Conservation (phyloP, 2,329 filamentous ascomycete species). For the Mycosphaerelloides madeirae region DNA sequence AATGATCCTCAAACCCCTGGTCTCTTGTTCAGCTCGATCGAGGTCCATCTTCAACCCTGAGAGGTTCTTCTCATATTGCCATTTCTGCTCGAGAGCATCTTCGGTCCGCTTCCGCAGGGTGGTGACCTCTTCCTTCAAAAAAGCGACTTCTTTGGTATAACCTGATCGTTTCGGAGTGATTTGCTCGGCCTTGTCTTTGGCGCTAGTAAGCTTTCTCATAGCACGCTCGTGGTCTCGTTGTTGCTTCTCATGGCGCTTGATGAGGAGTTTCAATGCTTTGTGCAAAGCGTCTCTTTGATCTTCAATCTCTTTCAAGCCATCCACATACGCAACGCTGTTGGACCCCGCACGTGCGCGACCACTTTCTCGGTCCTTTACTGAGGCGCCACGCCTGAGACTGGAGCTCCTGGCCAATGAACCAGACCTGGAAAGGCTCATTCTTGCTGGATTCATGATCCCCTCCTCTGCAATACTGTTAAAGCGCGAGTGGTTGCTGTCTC, state of each 20-base stretch:
- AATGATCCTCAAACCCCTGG: slow-evolving; percentile 71
- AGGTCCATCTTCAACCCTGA: slow-evolving; percentile 91
- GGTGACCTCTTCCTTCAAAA: slow-evolving; percentile 77
- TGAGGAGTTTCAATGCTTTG: slow-evolving; percentile 74
- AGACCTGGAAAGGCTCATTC: slow-evolving; percentile 42
- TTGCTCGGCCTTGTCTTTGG: slow-evolving; percentile 66
- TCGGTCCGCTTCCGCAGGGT: slow-evolving; percentile 80
- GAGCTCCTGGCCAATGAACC: slow-evolving; percentile 56
- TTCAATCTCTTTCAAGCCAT: slow-evolving; percentile 77
- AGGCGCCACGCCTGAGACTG: slow-evolving; percentile 32
- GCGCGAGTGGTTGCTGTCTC: slow-evolving; percentile 38
- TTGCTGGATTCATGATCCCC: slow-evolving; percentile 34
- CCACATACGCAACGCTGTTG: slow-evolving; percentile 25
- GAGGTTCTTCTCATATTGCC: slow-evolving; percentile 88
- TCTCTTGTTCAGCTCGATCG: slow-evolving; percentile 91
- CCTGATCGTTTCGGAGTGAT: slow-evolving; percentile 68
- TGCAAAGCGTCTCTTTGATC: slow-evolving; percentile 90
- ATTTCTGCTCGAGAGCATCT: slow-evolving; percentile 91
- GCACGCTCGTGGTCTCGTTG: slow-evolving; percentile 78
- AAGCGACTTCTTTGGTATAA: slow-evolving; percentile 78
- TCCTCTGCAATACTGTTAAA: slow-evolving; percentile 62
- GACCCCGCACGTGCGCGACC: slow-evolving; percentile 42
- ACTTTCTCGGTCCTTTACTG: slow-evolving; percentile 32
- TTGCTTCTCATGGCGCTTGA: slow-evolving; percentile 81
- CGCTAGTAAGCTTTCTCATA: slow-evolving; percentile 68